A percentile compares a stretch with the other conserved stretches of the same genome.
Conservation (phyloP, 768 basidiomycete genomes). For the Gelatoporia subvermispora region DNA sequence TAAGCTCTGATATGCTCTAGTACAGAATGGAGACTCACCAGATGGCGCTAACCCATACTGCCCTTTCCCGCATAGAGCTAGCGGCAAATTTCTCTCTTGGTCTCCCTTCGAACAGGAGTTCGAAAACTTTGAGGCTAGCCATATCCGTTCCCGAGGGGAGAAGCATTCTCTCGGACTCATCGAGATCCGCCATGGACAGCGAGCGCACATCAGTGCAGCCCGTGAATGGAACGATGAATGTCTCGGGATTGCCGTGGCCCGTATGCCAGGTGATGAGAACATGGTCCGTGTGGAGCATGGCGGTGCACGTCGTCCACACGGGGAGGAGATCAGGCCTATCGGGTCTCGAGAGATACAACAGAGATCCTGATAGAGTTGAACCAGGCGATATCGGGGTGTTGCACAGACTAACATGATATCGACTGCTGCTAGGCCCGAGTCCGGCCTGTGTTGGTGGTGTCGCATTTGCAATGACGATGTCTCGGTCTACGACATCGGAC, state of each 20-base stretch:
- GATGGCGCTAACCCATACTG: slow-evolving; percentile 69
- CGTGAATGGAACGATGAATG: slow-evolving; percentile 43
- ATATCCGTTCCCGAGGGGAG: slow-evolving; percentile 31
- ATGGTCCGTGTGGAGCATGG: slow-evolving; percentile 31
- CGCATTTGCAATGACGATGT: background rate
- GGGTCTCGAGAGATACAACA: slow-evolving; percentile 43
- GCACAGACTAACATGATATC: slow-evolving; percentile 16
- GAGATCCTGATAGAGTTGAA: slow-evolving; percentile 28
- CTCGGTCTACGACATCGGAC: slow-evolving; percentile 2
- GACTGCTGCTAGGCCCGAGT: slow-evolving; percentile 2
- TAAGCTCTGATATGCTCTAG: background rate
- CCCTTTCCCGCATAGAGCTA: slow-evolving; percentile 54
- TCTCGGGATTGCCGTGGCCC: slow-evolving; percentile 33
- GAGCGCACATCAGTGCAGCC: slow-evolving; percentile 65
- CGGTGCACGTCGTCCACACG: slow-evolving; percentile 48
- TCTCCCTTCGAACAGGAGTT: slow-evolving; percentile 53
- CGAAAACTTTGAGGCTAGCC: slow-evolving; percentile 53
- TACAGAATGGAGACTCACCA: slow-evolving; percentile 43
- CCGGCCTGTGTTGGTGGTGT: background rate
- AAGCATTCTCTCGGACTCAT: slow-evolving; percentile 37
- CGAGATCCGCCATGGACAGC: slow-evolving; percentile 37
- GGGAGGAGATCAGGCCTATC: slow-evolving; percentile 25
- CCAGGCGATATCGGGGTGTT: slow-evolving; percentile 15
- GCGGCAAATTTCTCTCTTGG: slow-evolving; percentile 59
- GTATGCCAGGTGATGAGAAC: slow-evolving; percentile 48